Conservation (phyloP, 805 yeast species). For the Maudiozyma serrabonitensis region DNA sequence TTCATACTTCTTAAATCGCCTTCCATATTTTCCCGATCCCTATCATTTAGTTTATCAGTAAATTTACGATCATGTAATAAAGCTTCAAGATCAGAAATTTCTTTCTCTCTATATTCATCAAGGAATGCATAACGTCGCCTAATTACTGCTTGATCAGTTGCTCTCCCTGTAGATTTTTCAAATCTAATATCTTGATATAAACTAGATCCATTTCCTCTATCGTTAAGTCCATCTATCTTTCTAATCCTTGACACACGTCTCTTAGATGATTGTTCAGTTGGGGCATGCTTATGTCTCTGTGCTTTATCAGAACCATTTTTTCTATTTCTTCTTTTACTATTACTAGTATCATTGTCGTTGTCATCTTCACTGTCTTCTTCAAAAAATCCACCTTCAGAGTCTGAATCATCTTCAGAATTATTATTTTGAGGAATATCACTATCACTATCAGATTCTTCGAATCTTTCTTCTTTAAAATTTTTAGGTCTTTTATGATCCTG, state of each 20-base stretch:
- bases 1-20: conserved; percentile 51
- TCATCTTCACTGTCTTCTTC: conserved; percentile 27
- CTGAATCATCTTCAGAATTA: conserved; percentile 1
- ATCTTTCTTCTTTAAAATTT: conserved; percentile 6
- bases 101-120: conserved; percentile 75
- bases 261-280: conserved; percentile 69
- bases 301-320: conserved; percentile 3
- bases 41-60: conserved; percentile 31
- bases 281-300: conserved; percentile 72
- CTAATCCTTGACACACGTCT: conserved; percentile 60
- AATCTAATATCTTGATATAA: conserved; percentile 78
- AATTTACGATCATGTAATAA: conserved; percentile 46
- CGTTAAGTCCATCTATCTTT: conserved; percentile 57
- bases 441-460: conserved; percentile 3
- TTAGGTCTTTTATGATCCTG: conserved; percentile 3
- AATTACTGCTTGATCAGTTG: conserved; percentile 56
- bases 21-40: conserved; percentile 45
- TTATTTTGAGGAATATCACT: conserved; percentile 9
- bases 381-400: conserved; percentile 31
- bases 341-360: conserved; percentile 3
- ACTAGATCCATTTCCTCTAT: conserved; percentile 30
- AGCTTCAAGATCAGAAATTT: conserved; percentile 49
- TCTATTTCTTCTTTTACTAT: background rate
- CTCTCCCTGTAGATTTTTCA: conserved; percentile 81
- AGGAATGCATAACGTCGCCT: conserved; percentile 76